Evolutionary conservation across 306 rosid species (phyloP), one percentile per base, ranked within the genome.

Genomic region (Acacia melanoxylon): DNA sequence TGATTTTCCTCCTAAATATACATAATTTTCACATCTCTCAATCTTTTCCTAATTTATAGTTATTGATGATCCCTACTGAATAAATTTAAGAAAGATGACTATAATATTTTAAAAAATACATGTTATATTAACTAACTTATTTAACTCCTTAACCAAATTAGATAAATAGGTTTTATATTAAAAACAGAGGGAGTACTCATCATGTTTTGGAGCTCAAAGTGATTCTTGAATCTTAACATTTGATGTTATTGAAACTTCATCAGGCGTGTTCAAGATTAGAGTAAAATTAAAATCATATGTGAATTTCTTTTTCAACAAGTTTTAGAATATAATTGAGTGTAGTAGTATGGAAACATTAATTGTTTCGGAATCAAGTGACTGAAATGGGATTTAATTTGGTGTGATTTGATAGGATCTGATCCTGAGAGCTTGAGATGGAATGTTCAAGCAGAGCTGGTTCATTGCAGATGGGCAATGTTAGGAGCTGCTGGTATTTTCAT

Each of bases 401-500:
- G 65, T 56, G 62, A 63, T 37, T 20, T 78, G 29, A 80, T 37
- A 91, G 95, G 77, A 80, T 91, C 95, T 59, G 95, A 91, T 86
- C 95, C 93, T 0, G 95, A 91, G 84, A 88, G 83, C 78, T 56
- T 91, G 79, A 91, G 85, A 78, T 91, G 95, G 95, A 91, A 91
- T 75, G 66, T 33, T 44, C 95, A 91, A 68, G 48, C 93, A 31
- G 95, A 91, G 88, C 1, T 91, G 3, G 95, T 91, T 4, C 95
- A 91, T 82, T 89, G 95, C 87, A 82, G 95, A 65, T 91, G 95
- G 95, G 95, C 95, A 46, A 91, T 91, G 95, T 76, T 89, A 66
- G 95, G 95, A 0, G 95, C 95, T 2, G 93, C 95, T 8, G 95
- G 95, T 1, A 91, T 91, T 56, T 91, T 91, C 93, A 91, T 91